Conservation (phyloP, 2,329 filamentous ascomycete genomes). For the Chrysoporthe deuterocubensis region DNA sequence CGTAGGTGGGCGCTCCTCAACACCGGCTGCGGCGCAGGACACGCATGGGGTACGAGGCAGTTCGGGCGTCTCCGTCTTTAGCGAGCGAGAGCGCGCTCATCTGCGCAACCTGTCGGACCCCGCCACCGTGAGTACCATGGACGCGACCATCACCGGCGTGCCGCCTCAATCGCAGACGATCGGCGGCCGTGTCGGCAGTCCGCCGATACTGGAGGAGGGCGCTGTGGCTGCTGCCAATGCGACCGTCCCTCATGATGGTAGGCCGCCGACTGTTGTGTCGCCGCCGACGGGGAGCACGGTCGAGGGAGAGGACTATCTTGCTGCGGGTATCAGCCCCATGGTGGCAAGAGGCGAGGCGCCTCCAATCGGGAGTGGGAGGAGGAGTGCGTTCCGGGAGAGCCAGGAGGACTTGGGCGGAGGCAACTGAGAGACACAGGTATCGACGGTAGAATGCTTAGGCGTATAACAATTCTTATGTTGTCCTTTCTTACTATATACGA, state of each 20-base stretch:
- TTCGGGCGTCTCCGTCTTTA: slow-evolving; percentile 48
- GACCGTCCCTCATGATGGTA: slow-evolving; percentile 19
- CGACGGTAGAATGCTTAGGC: not conserved
- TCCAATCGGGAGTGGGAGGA: slow-evolving; percentile 35
- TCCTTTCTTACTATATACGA: too few species aligned
- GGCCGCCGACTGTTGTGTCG: slow-evolving; percentile 32
- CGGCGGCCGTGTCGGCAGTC: slow-evolving; percentile 14
- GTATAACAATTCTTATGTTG: too few species aligned
- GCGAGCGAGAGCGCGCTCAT: slow-evolving; percentile 45
- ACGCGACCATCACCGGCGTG: slow-evolving; percentile 25
- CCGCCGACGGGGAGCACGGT: slow-evolving; percentile 34
- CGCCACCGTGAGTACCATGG: slow-evolving; percentile 42
- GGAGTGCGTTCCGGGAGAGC: slow-evolving; percentile 48
- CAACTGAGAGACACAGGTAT: not conserved
- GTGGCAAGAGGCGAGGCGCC: slow-evolving; percentile 25
- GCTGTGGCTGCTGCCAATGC: slow-evolving; percentile 9
- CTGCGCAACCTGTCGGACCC: slow-evolving; percentile 47
- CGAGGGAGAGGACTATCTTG: slow-evolving; percentile 36
- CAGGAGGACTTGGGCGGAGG: slow-evolving; percentile 43
- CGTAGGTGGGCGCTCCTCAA: slow-evolving; percentile 3
- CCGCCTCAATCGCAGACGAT: slow-evolving; percentile 14
- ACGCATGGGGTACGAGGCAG: slow-evolving; percentile 32
- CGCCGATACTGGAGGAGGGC: slow-evolving; percentile 21
- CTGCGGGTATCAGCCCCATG: slow-evolving; percentile 26
- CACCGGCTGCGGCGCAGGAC: slow-evolving; percentile 1